Percentiles rank a stretch among this genome's conserved stretches.
These are phyloP conservation scores for Nicotiana obtusifolia DNA, from an alignment of 257 asterid genomes.

Conservation along the genomic window DNA sequence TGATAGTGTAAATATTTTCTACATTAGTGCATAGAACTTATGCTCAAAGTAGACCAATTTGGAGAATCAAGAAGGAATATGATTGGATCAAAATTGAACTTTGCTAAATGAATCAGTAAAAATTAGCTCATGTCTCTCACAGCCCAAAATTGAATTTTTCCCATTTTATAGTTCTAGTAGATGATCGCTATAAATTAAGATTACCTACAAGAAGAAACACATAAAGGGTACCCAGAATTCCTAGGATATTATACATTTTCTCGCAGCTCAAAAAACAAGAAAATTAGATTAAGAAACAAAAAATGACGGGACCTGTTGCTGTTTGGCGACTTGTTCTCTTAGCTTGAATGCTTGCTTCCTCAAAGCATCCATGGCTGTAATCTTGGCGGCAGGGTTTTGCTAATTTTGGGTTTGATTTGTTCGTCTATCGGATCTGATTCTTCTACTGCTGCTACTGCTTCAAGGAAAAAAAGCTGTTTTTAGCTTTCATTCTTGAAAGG, in stretches of 20 bases:
- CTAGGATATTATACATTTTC: background rate
- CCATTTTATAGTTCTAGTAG: background rate
- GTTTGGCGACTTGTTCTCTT: conserved; percentile 96
- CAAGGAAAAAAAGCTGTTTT: background rate
- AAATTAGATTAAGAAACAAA: background rate
- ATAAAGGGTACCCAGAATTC: background rate
- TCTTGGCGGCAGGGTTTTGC: background rate
- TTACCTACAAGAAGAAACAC: background rate
- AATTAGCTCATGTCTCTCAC: background rate
- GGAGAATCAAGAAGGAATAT: background rate
- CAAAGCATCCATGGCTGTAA: conserved; percentile 60
- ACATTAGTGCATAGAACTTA: background rate
- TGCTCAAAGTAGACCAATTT: background rate
- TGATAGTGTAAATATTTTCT: too few species aligned
- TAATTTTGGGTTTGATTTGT: background rate
- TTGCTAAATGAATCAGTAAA: background rate
- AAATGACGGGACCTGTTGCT: conserved; percentile 63
- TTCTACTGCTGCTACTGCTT: background rate
- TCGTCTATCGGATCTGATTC: background rate
- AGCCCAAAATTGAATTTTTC: background rate
- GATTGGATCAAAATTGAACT: background rate
- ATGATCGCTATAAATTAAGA: background rate
- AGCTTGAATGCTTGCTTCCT: conserved; percentile 90
- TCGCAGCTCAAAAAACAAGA: background rate
- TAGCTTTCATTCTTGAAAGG: background rate